Evolutionary conservation across 257 asterid genomes (phyloP), one percentile per base, ranked within the genome.

Genomic region (Linderniella brevidens): DNA sequence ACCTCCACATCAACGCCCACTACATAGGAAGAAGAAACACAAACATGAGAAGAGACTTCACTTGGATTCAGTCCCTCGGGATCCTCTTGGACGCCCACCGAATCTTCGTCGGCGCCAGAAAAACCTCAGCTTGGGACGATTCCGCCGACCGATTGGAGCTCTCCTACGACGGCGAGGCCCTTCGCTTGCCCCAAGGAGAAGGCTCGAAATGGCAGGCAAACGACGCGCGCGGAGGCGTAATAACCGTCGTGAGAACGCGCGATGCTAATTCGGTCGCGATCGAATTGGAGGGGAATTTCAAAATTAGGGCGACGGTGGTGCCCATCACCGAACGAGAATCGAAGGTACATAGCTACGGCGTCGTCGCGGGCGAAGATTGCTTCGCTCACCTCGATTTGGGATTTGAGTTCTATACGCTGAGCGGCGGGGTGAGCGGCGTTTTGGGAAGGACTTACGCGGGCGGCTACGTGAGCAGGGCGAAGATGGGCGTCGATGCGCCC

Each of bases 51-150:
- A 67, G 94, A 37, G 94, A 82, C 77, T 86, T 82, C 46, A 86
- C 90, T 17, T 86, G 96, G 96, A 82, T 86, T 11, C 77, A 86
- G 15, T 82, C 94, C n/a, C 83, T 79, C 0, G 96, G 94, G 13
- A 79, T 86, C 59, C 84, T 82, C 45, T 82, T 70, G 41, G 67
- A 62, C 67, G 54, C 49, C 61, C 86, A 86, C 39, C 76, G 58
- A 57, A 46, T 86, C 55, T 73, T 50, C 6, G 17, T 82, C 0
- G 90, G 78, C 17, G 84, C 93, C 50, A 65, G 63, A 48, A 82
- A 73, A 48, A 79, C 96, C 5, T 56, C 87, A 12, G 58, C 65
- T 0, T 82, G 93, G 96, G 68, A 72, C 57, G 43, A 68, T 11
- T 53, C 71, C 4, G 37, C 67, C 7, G 94, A 86, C 67, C 87